Base-by-base conservation (phyloP, 129 eudicot species). In the Saussurea involucrata region DNA sequence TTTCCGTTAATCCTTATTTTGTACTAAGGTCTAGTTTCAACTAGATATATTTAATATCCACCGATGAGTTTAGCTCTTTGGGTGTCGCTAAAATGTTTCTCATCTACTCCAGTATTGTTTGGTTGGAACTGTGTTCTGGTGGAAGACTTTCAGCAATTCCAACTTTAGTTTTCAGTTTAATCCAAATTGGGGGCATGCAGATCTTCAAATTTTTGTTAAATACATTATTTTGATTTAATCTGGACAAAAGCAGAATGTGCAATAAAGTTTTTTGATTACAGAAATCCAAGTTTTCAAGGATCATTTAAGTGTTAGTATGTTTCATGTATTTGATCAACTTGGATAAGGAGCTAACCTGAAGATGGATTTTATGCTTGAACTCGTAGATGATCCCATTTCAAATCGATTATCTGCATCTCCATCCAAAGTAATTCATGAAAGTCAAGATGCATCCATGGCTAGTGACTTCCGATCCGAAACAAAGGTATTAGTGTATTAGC, bases 371-470 rank as follows among this genome's bases (percentile, higher is more conserved):
- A 42, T 64, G 22, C 28, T 73, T 68, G 29, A 65, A 60, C 24
- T 61, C 66, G 28, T 78, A 95, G 98, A 89, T 69, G 98, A 95
- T 85, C 96, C 97, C 33, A 89, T 91, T 81, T 86, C 96, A 63
- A 91, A 86, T 87, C 78, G 97, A 69, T 66, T 71, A 34, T 70
- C 77, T n/a, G 63, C 82, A 74, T 73, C 92, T 72, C 85, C 90
- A 40, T 76, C 85, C 44, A 80, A 81, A 76, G 84, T 76, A 24
- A 76, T 83, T 58, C 68, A 82, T 53, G 92, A 86, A 74, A 75
- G 71, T 37, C 82, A 76, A 31, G 69, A 79, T 63, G 77, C 71
- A 40, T 63, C 76, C 24, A 68, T 49, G 71, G 60, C 82, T 63
- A 81, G 76, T 69, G 81, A 71, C 40, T 66, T 79, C 18, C 84